Evolutionary conservation across 2,329 filamentous ascomycete genomes (phyloP).

Genomic region (Setomelanomma holmii): DNA sequence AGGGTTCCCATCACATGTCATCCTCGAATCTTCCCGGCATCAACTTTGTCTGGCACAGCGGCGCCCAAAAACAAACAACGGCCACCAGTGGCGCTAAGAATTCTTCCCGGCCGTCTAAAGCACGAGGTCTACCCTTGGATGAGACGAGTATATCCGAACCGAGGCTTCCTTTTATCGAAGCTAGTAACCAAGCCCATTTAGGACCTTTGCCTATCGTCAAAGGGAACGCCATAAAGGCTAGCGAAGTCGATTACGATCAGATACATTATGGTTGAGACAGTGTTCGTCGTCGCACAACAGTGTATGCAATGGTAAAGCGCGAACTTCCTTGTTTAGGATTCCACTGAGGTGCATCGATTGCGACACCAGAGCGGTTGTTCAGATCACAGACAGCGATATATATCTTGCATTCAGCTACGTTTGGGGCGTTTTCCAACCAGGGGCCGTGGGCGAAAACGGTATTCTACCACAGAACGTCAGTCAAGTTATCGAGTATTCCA

Average conservation of each 20-base stretch:
- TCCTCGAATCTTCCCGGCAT: not conserved
- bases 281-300: not conserved
- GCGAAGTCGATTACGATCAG: not conserved
- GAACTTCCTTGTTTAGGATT: not conserved
- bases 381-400: not conserved
- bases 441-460: not conserved
- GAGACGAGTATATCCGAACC: not conserved
- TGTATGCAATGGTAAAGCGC: not conserved
- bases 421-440: not conserved
- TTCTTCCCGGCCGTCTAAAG: not conserved
- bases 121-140: not conserved
- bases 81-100: not conserved
- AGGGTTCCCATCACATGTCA: not conserved
- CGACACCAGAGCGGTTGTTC: not conserved
- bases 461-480: not conserved
- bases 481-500: conserved; percentile 2
- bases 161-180: not conserved
- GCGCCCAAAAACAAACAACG: not conserved
- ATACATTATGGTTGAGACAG: not conserved
- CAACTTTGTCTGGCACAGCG: not conserved
- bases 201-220: not conserved
- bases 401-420: conserved; percentile 8
- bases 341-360: conserved; percentile 4
- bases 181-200: not conserved
- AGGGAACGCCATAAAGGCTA: not conserved